Base-by-base conservation (phyloP, 2,329 filamentous ascomycete genomes). In the Phoma sp. region DNA sequence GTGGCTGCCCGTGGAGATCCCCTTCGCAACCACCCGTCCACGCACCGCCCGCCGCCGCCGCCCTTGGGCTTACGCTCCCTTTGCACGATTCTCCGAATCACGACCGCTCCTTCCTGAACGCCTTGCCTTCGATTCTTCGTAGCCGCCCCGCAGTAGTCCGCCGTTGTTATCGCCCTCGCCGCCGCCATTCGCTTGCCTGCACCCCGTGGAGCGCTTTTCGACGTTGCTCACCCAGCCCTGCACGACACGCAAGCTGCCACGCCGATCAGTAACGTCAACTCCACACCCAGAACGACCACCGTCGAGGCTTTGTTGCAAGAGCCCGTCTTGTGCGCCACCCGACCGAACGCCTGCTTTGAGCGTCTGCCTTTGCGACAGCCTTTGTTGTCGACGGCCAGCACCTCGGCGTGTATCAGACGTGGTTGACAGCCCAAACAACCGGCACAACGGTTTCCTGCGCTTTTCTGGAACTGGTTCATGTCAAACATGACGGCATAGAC, bases 401-500 rank as follows among this genome's bases (percentile, higher is more conserved):
- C 29, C 57, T 54, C 49, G 40, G 28, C 63, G 59, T 59, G 57
- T 59, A 52, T 60, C 58, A 54, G 39, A 59, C 60, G 55, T 48
- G 52, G 48, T 48, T 56, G 50, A 59, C 56, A 46, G 62, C 57
- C 60, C 59, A 62, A 61, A 47, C 57, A 60, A 46, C 59, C 58
- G 64, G 53, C 60, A 56, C 55, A 36, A 52, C 47, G 50, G 53
- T 54, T 53, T 54, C 39, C 46, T 51, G 56, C 62, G 45, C 65
- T 50, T 47, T 42, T 43, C 56, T 59, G 57, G 54, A 64, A 59
- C 55, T 60, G 30, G 50, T 49, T 57, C 53, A 58, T 53, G 62
- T 68, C 62, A 63, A 72, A 63, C 62, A 74, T 74, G 72, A 69
- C 68, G 64, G 68, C 65, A 63, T 74, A 74, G 69, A 45, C 56